Evolutionary conservation across 768 basidiomycete genomes (phyloP).

Genomic region (Leccinum rimulosum): DNA sequence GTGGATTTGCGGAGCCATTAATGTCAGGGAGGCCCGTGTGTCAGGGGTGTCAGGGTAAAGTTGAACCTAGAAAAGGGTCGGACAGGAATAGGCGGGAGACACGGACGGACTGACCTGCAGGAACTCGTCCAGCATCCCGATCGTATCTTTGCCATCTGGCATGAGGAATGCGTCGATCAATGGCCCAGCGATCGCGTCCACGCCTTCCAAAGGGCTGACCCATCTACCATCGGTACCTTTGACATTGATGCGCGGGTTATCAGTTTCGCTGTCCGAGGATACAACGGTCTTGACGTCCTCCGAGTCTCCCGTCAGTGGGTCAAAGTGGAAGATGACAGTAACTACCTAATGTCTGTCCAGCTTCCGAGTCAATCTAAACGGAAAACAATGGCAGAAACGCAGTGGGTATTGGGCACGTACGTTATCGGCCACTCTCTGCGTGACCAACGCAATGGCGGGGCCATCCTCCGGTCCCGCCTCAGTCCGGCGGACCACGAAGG

Average conservation of each 20-base stretch:
- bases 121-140: slow-evolving; percentile 73
- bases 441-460: slow-evolving; percentile 53
- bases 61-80: slow-evolving; percentile 43
- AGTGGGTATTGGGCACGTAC: slow-evolving; percentile 43
- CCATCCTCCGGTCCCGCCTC: slow-evolving; percentile 24
- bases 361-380: slow-evolving; percentile 7
- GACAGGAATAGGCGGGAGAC: neutral
- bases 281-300: slow-evolving; percentile 40
- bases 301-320: slow-evolving; percentile 80
- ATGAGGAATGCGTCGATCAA: slow-evolving; percentile 58
- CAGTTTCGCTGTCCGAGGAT: slow-evolving; percentile 6
- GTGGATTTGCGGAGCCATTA: slow-evolving; percentile 45
- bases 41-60: slow-evolving; percentile 62
- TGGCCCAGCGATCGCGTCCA: slow-evolving; percentile 59
- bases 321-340: slow-evolving; percentile 73
- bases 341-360: slow-evolving; percentile 54
- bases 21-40: slow-evolving; percentile 43
- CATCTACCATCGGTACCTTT: slow-evolving; percentile 14
- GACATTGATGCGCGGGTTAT: neutral
- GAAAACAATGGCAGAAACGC: neutral
- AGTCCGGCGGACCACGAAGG: slow-evolving; percentile 47
- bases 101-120: slow-evolving; percentile 54
- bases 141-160: slow-evolving; percentile 43
- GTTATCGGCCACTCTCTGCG: slow-evolving; percentile 60
- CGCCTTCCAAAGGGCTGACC: slow-evolving; percentile 49